Conservation (phyloP, 257 asterid species). For the Penstemon davidsonii region DNA sequence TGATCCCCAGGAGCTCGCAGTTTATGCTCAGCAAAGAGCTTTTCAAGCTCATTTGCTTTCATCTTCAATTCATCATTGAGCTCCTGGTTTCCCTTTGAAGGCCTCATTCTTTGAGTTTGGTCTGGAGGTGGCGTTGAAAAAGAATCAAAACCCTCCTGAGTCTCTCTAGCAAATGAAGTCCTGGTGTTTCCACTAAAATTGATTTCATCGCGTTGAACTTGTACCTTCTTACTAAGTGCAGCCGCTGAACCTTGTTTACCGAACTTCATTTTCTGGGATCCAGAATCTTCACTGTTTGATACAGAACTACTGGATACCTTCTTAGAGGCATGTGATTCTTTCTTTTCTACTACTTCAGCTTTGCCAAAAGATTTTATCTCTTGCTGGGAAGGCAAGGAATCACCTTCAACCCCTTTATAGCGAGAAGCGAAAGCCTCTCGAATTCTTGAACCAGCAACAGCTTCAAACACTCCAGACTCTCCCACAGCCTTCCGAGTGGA, state of each 20-base stretch:
- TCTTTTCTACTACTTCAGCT: conserved; percentile 39
- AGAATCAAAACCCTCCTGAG: conserved; percentile 46
- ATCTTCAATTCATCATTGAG: conserved; percentile 78
- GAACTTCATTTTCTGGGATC: conserved; percentile 42
- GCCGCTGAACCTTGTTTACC: conserved; percentile 42
- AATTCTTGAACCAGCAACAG: conserved; percentile 51
- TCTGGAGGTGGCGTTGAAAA: conserved; percentile 57
- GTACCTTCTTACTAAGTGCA: conserved; percentile 47
- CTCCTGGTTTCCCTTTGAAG: conserved; percentile 79
- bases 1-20: conserved; percentile 72
- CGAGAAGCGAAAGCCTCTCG: conserved; percentile 49
- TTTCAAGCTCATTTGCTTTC: conserved; percentile 95
- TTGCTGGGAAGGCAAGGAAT: conserved; percentile 41
- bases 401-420: conserved; percentile 44
- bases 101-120: conserved; percentile 60
- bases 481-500: conserved; percentile 39
- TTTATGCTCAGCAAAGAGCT: conserved; percentile 78
- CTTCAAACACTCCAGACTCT: conserved; percentile 38
- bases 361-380: conserved; percentile 39
- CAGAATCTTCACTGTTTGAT: conserved; percentile 51
- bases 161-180: conserved; percentile 37
- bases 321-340: conserved; percentile 34
- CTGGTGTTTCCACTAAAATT: conserved; percentile 41
- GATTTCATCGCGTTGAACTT: conserved; percentile 40
- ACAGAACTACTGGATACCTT: conserved; percentile 38